Conservation (phyloP, 2,329 filamentous ascomycete species). For the Fusarium avenaceum region DNA sequence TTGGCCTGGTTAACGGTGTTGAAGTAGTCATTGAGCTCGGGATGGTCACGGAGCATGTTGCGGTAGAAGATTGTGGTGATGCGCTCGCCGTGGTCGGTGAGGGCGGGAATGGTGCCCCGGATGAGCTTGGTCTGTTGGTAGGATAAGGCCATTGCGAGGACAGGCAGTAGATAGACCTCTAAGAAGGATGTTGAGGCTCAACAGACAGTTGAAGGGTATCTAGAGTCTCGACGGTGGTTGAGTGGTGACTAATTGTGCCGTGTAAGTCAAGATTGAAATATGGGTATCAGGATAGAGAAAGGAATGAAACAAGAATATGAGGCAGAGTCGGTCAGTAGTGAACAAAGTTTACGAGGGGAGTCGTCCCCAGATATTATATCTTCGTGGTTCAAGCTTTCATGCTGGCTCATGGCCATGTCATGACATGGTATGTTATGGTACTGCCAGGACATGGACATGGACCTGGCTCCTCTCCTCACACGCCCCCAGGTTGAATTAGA, state of each 20-base stretch:
- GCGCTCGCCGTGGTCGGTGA: conserved; percentile 74
- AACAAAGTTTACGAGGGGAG: conserved; percentile 8
- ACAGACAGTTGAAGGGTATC: conserved; percentile 4
- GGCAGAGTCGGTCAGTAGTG: conserved; percentile 17
- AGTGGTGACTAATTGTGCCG: background rate
- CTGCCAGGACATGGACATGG: conserved; percentile 6
- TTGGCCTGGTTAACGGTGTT: conserved; percentile 63
- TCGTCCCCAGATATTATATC: conserved; percentile 44
- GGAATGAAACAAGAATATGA: conserved; percentile 11
- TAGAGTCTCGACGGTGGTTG: background rate
- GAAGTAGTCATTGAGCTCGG: conserved; percentile 77
- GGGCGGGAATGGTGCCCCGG: conserved; percentile 77
- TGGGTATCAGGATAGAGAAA: conserved; percentile 2
- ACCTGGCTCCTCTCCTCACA: conserved; percentile 9
- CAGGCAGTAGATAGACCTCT: conserved; percentile 6
- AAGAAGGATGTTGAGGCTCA: conserved; percentile 6
- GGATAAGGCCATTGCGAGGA: conserved; percentile 57
- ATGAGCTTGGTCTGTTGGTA: conserved; percentile 73
- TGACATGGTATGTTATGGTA: conserved; percentile 10
- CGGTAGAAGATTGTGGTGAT: conserved; percentile 81
- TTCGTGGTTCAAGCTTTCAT: conserved; percentile 6
- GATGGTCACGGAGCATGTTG: conserved; percentile 74
- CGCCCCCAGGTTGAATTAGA: conserved; percentile 30
- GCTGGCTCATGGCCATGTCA: conserved; percentile 21
- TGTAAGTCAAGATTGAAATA: background rate